These are phyloP conservation scores for Nakaseomyces kungkrabaensis DNA, from an alignment of 1,139 yeast genomes.

Conservation along the genomic window DNA sequence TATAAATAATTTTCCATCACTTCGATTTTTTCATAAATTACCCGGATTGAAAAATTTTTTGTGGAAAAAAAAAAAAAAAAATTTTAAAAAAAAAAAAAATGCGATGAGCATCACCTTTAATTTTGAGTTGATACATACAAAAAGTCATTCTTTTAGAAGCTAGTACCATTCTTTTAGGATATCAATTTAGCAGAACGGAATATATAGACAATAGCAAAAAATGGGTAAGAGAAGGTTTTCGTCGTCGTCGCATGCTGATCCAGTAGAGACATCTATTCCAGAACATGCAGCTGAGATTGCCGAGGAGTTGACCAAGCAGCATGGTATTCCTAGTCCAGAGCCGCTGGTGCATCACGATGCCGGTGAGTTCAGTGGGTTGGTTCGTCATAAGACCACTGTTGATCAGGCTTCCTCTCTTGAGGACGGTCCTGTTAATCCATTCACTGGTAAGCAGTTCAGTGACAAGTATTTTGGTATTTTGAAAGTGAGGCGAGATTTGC, in stretches of 20 bases:
- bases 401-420: conserved; percentile 59
- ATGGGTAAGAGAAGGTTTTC: conserved; percentile 29
- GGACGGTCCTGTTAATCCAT: conserved; percentile 59
- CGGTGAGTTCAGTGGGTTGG: conserved; percentile 48
- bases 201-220: neutral
- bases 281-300: conserved; percentile 51
- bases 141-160: too few species aligned
- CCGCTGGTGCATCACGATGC: conserved; percentile 33
- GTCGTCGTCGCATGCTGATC: conserved; percentile 17
- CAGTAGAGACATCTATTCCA: conserved; percentile 38
- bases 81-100: neutral
- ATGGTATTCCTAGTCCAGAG: conserved; percentile 26
- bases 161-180: too few species aligned
- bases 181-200: neutral
- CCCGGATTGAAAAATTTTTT: neutral
- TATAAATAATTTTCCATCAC: too few species aligned
- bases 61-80: neutral
- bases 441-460: conserved; percentile 56
- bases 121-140: too few species aligned
- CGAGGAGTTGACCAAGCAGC: conserved; percentile 33
- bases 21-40: too few species aligned
- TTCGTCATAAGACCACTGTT: conserved; percentile 65
- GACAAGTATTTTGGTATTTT: conserved; percentile 68
- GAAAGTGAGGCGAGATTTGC: conserved; percentile 70
- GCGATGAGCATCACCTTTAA: conserved; percentile 9